Percentiles rank a stretch among this genome's conserved stretches.
Conservation (phyloP, 495 filamentous ascomycete genomes). For the Neurospora intermedia region DNA sequence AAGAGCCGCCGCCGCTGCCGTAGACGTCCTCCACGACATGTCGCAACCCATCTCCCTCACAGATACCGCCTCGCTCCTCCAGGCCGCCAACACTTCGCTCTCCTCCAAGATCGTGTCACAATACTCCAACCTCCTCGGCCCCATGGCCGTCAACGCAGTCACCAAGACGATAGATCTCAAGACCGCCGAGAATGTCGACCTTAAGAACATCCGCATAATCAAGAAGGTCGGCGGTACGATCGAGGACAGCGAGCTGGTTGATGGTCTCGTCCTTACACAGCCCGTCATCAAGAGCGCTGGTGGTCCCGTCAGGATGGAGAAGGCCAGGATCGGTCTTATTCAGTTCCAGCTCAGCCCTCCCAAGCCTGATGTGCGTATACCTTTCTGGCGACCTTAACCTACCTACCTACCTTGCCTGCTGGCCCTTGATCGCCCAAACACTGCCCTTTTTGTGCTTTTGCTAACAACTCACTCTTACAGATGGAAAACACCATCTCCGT, state of each 20-base stretch:
- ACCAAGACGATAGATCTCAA: conserved; percentile 89
- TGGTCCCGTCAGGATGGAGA: conserved; percentile 89
- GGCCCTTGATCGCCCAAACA: too few relatives aligned
- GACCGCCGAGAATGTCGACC: conserved; percentile 91
- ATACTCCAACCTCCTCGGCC: conserved; percentile 82
- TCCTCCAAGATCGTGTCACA: conserved; percentile 98
- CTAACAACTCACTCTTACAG: conserved; percentile 30
- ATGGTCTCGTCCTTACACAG: conserved; percentile 89
- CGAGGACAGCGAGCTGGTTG: conserved; percentile 94
- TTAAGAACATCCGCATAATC: conserved; percentile 89
- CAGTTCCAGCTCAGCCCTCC: conserved; percentile 97
- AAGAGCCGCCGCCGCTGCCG: conserved; percentile 76
- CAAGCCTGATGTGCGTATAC: conserved; percentile 75
- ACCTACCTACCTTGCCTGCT: too few relatives aligned
- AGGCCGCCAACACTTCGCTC: conserved; percentile 93
- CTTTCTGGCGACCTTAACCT: not conserved
- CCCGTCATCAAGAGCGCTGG: conserved; percentile 86
- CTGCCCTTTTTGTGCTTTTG: not conserved
- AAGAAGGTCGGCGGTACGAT: conserved; percentile 98
- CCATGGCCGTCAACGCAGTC: conserved; percentile 95
- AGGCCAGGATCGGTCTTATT: conserved; percentile 91
- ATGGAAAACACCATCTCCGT: conserved; percentile 99
- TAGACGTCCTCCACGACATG: conserved; percentile 88
- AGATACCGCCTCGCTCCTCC: conserved; percentile 81
- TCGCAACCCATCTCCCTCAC: conserved; percentile 83